A percentile compares a stretch with the other conserved stretches of the same genome.
phyloP scores from a whole-genome alignment of 345 rosid genomes.

The Eucalyptus decipiens region DNA sequence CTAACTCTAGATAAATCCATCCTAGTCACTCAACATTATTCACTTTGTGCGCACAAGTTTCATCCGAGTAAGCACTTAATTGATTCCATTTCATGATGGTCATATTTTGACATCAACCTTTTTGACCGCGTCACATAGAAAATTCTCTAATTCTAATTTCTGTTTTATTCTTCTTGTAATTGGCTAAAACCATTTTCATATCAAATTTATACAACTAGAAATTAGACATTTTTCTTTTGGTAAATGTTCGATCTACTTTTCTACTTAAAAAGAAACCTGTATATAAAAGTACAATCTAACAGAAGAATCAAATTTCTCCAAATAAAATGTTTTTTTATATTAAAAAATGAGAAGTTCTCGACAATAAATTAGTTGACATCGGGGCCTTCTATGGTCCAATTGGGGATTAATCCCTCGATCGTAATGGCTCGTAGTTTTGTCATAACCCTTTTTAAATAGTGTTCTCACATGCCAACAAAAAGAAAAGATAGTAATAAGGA shows the following conservation, averaged over 20 bases:
- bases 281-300: neutral
- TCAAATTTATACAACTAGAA: neutral
- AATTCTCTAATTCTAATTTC: neutral
- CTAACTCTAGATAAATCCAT: neutral
- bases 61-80: neutral
- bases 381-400: neutral
- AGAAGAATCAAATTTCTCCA: neutral
- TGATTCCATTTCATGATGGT: neutral
- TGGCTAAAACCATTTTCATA: neutral
- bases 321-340: neutral
- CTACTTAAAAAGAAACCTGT: neutral
- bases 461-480: neutral
- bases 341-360: neutral
- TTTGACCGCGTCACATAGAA: rapidly evolving
- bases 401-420: neutral
- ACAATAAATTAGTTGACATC: neutral
- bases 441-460: neutral
- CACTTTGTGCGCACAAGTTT: neutral
- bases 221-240: neutral
- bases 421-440: neutral
- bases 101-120: neutral
- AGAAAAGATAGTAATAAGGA: neutral
- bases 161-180: neutral
- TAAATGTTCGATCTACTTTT: neutral
- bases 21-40: neutral